A percentile compares a stretch with the other conserved stretches of the same genome.
Conservation (phyloP, 2,329 filamentous ascomycete genomes). For the Ophiocordyceps polyrhachis-furcata region DNA sequence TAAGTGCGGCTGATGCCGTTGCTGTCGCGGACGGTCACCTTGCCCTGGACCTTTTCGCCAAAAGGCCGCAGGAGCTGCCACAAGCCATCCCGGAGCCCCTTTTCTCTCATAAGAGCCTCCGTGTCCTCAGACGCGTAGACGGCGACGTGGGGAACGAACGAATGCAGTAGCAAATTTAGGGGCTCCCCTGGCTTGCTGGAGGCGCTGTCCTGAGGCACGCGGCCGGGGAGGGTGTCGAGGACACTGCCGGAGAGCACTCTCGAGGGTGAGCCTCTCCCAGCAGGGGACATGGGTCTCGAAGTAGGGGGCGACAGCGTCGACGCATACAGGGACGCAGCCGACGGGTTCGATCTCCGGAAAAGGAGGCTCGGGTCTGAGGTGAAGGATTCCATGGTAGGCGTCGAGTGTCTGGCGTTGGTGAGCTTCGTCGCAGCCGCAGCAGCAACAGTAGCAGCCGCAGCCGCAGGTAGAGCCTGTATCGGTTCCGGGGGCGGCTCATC, state of each 20-base stretch:
- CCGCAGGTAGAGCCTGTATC: slow-evolving; percentile 50
- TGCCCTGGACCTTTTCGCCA: slow-evolving; percentile 72
- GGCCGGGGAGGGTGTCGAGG: slow-evolving; percentile 27
- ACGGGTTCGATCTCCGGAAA: slow-evolving; percentile 34
- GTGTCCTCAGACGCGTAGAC: slow-evolving; percentile 78
- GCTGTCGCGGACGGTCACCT: slow-evolving; percentile 80
- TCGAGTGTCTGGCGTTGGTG: slow-evolving; percentile 42
- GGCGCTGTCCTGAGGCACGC: slow-evolving; percentile 23
- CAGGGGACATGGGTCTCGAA: slow-evolving; percentile 50
- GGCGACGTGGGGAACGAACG: slow-evolving; percentile 78
- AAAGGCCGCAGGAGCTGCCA: slow-evolving; percentile 79
- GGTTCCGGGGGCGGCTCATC: slow-evolving; percentile 44
- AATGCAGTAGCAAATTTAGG: slow-evolving; percentile 52
- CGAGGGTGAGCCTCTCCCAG: slow-evolving; percentile 38
- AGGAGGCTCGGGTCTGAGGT: slow-evolving; percentile 32
- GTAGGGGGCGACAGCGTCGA: slow-evolving; percentile 49
- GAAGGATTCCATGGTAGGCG: slow-evolving; percentile 28
- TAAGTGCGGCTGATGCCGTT: slow-evolving; percentile 64
- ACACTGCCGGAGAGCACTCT: slow-evolving; percentile 38
- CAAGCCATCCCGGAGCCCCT: slow-evolving; percentile 68
- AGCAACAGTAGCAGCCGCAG: slow-evolving; percentile 39
- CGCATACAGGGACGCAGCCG: slow-evolving; percentile 42
- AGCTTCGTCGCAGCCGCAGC: slow-evolving; percentile 40
- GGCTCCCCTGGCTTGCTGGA: slow-evolving; percentile 33
- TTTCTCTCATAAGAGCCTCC: slow-evolving; percentile 58